phyloP scores from a whole-genome alignment of 176 grass and related monocot species.

The Elymus sibiricus region DNA sequence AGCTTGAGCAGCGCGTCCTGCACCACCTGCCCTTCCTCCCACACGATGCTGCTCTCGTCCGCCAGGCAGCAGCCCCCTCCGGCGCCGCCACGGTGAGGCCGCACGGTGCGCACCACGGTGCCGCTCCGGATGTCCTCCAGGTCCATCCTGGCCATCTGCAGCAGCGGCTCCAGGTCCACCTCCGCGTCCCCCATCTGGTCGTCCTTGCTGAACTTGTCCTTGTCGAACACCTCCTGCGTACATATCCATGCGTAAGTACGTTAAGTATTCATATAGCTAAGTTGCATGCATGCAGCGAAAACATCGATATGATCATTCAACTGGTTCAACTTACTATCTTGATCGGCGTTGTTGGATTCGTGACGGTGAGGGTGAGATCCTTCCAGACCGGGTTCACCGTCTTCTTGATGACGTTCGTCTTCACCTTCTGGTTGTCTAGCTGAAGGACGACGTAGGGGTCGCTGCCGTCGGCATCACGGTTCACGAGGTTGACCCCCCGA shows the following conservation, averaged over 20 bases:
- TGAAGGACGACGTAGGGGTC: slow-evolving; percentile 54
- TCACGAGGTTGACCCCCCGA: slow-evolving; percentile 44
- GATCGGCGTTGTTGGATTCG: slow-evolving; percentile 25
- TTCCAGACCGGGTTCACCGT: slow-evolving; percentile 50
- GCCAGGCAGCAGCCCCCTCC: slow-evolving; percentile 47
- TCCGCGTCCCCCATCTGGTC: slow-evolving; percentile 79
- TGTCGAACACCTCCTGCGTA: slow-evolving; percentile 67
- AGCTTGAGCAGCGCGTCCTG: slow-evolving; percentile 62
- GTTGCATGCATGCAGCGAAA: neutral
- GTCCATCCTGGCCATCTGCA: slow-evolving; percentile 49
- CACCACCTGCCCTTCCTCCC: slow-evolving; percentile 44
- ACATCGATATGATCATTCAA: neutral
- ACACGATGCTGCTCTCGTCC: slow-evolving; percentile 57
- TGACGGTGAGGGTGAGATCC: slow-evolving; percentile 29
- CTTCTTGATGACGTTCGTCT: slow-evolving; percentile 40
- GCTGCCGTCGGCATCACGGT: slow-evolving; percentile 36
- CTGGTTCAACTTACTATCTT: slow-evolving; percentile 16
- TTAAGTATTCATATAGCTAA: neutral
- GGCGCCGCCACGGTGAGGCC: slow-evolving; percentile 13
- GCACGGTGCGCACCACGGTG: slow-evolving; percentile 45
- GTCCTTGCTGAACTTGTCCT: slow-evolving; percentile 61
- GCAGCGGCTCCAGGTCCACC: slow-evolving; percentile 48
- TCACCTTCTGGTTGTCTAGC: slow-evolving; percentile 45
- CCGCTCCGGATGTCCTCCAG: slow-evolving; percentile 46
- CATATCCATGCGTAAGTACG: neutral